Percentiles rank a stretch among this genome's conserved stretches.
Evolutionary conservation across 345 rosid genomes (phyloP).

Genomic region (Hibiscus tridactylites): DNA sequence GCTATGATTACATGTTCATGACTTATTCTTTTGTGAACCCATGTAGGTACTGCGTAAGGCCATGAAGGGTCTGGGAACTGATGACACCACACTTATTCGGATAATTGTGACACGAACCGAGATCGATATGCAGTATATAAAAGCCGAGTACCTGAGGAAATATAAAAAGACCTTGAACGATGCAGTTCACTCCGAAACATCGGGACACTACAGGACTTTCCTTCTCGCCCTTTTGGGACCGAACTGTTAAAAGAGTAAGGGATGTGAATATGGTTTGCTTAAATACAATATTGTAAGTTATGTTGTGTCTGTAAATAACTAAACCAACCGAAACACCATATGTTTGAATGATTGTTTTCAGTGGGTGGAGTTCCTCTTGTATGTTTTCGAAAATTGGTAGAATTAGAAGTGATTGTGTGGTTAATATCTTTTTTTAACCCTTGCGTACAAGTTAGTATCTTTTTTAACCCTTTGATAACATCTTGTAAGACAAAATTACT

Average conservation of each 20-base stretch:
- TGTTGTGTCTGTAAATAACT: neutral
- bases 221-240: slow-evolving; percentile 59
- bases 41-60: slow-evolving; percentile 45
- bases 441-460: too few relatives aligned
- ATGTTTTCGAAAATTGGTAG: neutral
- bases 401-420: neutral
- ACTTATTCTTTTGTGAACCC: neutral
- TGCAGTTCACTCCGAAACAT: slow-evolving; percentile 62
- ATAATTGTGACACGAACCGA: slow-evolving; percentile 60
- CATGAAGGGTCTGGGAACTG: slow-evolving; percentile 64
- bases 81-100: slow-evolving; percentile 45
- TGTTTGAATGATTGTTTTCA: neutral
- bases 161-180: slow-evolving; percentile 47
- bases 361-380: neutral
- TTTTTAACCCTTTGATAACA: too few relatives aligned
- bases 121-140: slow-evolving; percentile 65
- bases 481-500: too few relatives aligned
- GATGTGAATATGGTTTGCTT: neutral
- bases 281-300: neutral
- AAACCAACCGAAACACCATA: neutral
- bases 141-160: slow-evolving; percentile 52
- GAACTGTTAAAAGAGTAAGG: slow-evolving; percentile 17
- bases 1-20: neutral
- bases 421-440: too few relatives aligned
- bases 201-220: slow-evolving; percentile 60